Evolutionary conservation across 2,329 filamentous ascomycete species (phyloP), one percentile per base, ranked within the genome.

Genomic region (Mollisiaceae sp.): DNA sequence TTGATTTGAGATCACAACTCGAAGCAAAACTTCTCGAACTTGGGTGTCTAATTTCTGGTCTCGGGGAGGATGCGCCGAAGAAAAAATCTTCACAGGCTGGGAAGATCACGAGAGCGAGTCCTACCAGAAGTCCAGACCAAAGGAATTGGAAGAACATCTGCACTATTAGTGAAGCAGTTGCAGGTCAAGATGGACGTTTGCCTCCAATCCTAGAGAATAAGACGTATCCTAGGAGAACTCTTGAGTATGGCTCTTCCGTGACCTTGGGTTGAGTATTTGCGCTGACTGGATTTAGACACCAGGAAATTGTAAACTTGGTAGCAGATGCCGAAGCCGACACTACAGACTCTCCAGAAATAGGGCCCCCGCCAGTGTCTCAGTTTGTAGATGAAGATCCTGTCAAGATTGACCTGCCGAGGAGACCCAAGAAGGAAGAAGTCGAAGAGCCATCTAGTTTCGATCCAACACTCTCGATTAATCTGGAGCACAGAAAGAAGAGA

Each of bases 21-120:
- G 89, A 93, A 75, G 82, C 85, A 2, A 93, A 94, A 78, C 82
- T 95, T 22, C 80, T 84, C 39, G 90, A 94, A 79, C 85, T 93
- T 78, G 84, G 86, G 36, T 82, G 83, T 3, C 80, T 94, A 69
- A 83, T 95, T 12, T 86, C 85, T 54, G 84, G 85, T 35, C 81
- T 94, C 52, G 90, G 89, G 6, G 74, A 83, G 47, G 85, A 89
- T 41, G 83, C 87, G 20, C 77, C 78, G 69, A 85, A 85, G 72
- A 77, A 79, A 54, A 84, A 77, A 65, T 77, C 79, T 54, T 74
- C 78, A 27, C 80, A 79, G 58, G 77, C 75, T 14, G 79, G 79
- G 62, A 76, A 69, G 27, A 61, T 58, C 14, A 59, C 52, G 9
- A 69, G 66, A 60, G 56, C 79, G 43, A 82, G 80, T 71, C 78